Conservation (phyloP, 345 rosid species). For the Zanthoxylum bungeanum region DNA sequence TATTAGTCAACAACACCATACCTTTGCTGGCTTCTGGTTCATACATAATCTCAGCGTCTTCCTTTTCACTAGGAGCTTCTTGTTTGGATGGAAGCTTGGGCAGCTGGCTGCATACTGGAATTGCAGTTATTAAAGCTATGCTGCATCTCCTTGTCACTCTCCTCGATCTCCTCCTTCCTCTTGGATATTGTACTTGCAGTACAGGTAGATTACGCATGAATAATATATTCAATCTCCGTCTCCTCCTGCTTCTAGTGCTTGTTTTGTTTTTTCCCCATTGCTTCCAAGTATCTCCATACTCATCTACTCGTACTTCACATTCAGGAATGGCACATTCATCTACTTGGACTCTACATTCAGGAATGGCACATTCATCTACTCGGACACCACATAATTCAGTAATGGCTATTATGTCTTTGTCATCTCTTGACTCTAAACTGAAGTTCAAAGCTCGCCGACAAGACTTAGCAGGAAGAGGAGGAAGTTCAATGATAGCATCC, state of each 20-base stretch:
- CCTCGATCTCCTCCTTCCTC: not conserved
- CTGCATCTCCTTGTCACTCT: not conserved
- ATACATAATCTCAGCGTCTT: not conserved
- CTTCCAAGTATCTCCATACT: not conserved
- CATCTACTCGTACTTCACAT: not conserved
- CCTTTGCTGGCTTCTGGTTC: not conserved
- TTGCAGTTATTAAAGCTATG: not conserved
- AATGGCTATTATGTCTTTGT: not conserved
- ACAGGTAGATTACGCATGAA: not conserved
- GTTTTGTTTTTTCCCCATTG: not conserved
- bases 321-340: not conserved
- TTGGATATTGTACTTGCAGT: not conserved
- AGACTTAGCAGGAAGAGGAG: not conserved
- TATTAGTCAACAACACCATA: not conserved
- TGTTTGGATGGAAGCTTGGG: not conserved
- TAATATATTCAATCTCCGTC: constrained; percentile 5
- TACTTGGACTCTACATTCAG: not conserved
- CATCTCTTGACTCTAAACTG: not conserved
- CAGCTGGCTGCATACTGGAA: constrained; percentile 3
- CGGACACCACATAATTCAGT: not conserved
- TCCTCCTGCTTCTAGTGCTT: constrained; percentile 12
- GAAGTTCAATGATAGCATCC: not conserved
- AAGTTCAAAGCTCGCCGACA: constrained; percentile 7
- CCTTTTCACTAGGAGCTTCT: not conserved
- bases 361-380: not conserved